These are phyloP conservation scores for Pseudotsuga menziesii DNA, from an alignment of 75 land plant species.

Conservation along the genomic window DNA sequence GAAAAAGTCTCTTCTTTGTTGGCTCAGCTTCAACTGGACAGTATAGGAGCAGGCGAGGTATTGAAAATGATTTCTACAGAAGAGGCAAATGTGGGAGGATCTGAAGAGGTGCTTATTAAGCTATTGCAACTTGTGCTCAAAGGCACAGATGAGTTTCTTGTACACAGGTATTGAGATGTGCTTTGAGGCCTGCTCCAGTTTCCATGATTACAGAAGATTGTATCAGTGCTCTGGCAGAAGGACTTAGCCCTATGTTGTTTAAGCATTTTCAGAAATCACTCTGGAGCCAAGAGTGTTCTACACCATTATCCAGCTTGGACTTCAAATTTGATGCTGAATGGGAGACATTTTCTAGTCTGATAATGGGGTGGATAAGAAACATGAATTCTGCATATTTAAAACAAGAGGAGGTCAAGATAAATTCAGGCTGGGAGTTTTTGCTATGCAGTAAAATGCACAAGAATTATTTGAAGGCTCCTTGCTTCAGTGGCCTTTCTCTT, in stretches of 20 bases:
- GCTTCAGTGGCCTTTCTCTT: too few species aligned
- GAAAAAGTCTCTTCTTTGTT: too few species aligned
- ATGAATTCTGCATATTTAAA: neutral
- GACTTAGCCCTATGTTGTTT: constrained; percentile 57
- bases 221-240: constrained; percentile 74
- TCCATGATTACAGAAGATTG: constrained; percentile 70
- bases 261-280: constrained; percentile 45
- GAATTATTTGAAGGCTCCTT: constrained; percentile 39
- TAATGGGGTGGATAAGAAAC: constrained; percentile 35
- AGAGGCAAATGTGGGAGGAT: too few species aligned
- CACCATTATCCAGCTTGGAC: constrained; percentile 23
- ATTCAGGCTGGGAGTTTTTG: constrained; percentile 71
- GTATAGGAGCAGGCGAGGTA: too few species aligned
- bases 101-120: too few species aligned
- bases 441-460: constrained; percentile 62
- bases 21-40: too few species aligned
- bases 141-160: too few species aligned
- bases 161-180: constrained; percentile 66
- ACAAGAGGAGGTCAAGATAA: constrained; percentile 4
- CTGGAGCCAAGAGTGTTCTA: constrained; percentile 44
- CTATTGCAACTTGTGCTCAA: too few species aligned
- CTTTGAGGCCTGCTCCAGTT: constrained; percentile 53
- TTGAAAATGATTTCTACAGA: too few species aligned
- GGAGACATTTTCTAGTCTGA: constrained; percentile 48
- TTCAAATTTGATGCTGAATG: constrained; percentile 61